Percentiles rank a stretch among this genome's conserved stretches.
These are phyloP conservation scores for Delphinella strobiligena DNA, from an alignment of 2,329 filamentous ascomycete genomes.

Conservation along the genomic window DNA sequence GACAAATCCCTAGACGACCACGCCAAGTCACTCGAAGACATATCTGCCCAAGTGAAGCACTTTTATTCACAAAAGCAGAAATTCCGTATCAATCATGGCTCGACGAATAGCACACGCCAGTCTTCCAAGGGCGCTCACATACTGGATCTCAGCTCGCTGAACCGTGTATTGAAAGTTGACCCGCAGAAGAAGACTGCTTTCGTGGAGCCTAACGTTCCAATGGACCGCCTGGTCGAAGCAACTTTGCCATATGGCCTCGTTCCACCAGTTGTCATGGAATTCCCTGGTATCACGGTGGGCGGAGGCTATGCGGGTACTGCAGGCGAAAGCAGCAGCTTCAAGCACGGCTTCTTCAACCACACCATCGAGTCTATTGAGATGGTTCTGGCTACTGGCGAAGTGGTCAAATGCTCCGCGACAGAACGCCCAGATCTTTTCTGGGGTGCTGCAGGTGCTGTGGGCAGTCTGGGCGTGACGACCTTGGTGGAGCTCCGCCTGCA, in stretches of 20 bases:
- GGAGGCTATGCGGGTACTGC: slow-evolving; percentile 57
- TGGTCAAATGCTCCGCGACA: slow-evolving; percentile 38
- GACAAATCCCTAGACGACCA: slow-evolving; percentile 24
- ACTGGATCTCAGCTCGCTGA: slow-evolving; percentile 55
- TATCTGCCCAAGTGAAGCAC: slow-evolving; percentile 33
- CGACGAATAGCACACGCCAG: slow-evolving; percentile 62
- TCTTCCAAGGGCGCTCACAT: slow-evolving; percentile 21
- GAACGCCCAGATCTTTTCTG: slow-evolving; percentile 49
- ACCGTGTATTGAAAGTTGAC: slow-evolving; percentile 51
- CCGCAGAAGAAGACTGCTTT: slow-evolving; percentile 40
- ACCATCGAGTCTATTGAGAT: slow-evolving; percentile 53
- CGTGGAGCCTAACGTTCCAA: slow-evolving; percentile 60
- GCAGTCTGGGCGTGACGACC: slow-evolving; percentile 55
- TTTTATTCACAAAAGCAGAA: slow-evolving; percentile 43
- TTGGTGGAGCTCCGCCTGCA: slow-evolving; percentile 38
- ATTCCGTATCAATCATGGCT: slow-evolving; percentile 67
- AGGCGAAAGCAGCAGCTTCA: slow-evolving; percentile 58
- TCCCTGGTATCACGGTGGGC: slow-evolving; percentile 59
- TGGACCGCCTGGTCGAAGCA: slow-evolving; percentile 50
- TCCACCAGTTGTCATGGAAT: slow-evolving; percentile 58
- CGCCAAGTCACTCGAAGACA: slow-evolving; percentile 30
- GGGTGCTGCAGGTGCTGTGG: slow-evolving; percentile 53
- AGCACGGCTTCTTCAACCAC: slow-evolving; percentile 53
- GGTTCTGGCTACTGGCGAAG: slow-evolving; percentile 48
- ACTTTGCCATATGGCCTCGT: slow-evolving; percentile 45